Evolutionary conservation across 2,329 filamentous ascomycete species (phyloP), one percentile per base, ranked within the genome.

Genomic region (Pestalotiopsis sp.): DNA sequence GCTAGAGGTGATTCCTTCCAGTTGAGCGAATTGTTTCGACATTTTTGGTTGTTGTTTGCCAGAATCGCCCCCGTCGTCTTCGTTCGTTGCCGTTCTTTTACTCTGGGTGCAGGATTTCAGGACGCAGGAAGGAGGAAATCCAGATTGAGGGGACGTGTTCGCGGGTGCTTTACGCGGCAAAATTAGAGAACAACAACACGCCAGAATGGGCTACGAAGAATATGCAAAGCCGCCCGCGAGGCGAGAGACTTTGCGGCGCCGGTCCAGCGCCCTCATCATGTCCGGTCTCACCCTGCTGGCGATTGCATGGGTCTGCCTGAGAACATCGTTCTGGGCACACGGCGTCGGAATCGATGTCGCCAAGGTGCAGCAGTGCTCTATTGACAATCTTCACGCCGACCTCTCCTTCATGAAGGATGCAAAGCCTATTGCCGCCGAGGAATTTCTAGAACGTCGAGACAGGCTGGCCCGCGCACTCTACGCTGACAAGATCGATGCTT

Each of bases 381-480:
- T 88, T 68, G 72, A 81, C 45, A 88, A 84, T 60, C 77, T 88
- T 13, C 82, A 82, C 20, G 80, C 81, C 4, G 81, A 85, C 63
- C 78, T 87, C 4, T 82, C 81, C 2, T 90, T 90, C 70, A 79
- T 90, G 2, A 78, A 86, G 13, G 71, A 75, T 2, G 86, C 85
- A 1, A 71, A 77, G 2, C 85, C 85, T 2, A 86, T 89, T 41
- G 70, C 79, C 2, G 69, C 83, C 0, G 77, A 80, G 0, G 88
- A 91, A 70, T 91, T 87, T 71, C 76, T 89, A 3, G 73, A 82
- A 20, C 84, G 89, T 2, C 81, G 88, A 12, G 82, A 90, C 68
- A 82, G 83, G n/a, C 80, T 91, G 1, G 89, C 88, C 1, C 74
- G 78, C 68, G 88, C 88, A 9, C 77, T 91, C n/a, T 79, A 81